Percentiles rank a stretch among this genome's conserved stretches.
Evolutionary conservation across 108 stramenopile genomes (phyloP).

Genomic region (Asterionellopsis glacialis): DNA sequence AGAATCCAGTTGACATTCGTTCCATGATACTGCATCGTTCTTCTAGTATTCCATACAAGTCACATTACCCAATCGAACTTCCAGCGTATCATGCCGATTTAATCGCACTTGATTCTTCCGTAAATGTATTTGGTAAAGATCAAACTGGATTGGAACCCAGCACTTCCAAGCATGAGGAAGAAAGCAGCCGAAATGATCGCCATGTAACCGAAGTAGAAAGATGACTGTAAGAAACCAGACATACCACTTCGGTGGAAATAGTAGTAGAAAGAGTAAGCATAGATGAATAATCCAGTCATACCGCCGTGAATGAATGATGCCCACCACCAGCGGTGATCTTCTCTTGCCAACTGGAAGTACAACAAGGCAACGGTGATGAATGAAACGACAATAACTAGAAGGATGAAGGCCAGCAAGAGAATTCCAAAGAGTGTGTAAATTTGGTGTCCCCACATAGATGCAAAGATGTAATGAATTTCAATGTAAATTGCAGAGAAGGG

Average conservation of each 20-base stretch:
- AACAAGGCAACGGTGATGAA: slow-evolving; percentile 93
- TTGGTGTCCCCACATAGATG: slow-evolving; percentile 98
- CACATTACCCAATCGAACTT: too few relatives aligned
- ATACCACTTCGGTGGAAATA: slow-evolving; percentile 93
- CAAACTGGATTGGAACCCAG: slow-evolving; percentile 91
- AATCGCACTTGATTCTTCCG: slow-evolving; percentile 91
- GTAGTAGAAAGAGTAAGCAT: slow-evolving; percentile 94
- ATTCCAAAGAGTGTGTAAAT: slow-evolving; percentile 99
- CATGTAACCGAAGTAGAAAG: slow-evolving; percentile 99
- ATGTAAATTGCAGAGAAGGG: slow-evolving; percentile 99
- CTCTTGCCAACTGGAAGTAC: slow-evolving; percentile 96
- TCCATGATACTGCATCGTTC: too few relatives aligned
- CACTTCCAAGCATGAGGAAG: slow-evolving; percentile 94
- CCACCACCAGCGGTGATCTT: slow-evolving; percentile 99
- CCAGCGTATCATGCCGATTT: slow-evolving; percentile 7
- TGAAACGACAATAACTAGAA: slow-evolving; percentile 88
- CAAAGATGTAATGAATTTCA: slow-evolving; percentile 97
- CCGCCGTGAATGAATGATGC: slow-evolving; percentile 91
- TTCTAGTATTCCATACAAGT: too few relatives aligned
- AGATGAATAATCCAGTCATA: slow-evolving; percentile 95
- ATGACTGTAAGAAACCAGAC: slow-evolving; percentile 89
- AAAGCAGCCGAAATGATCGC: slow-evolving; percentile 89
- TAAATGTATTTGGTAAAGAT: slow-evolving; percentile 95
- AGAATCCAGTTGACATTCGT: too few relatives aligned
- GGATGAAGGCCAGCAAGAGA: slow-evolving; percentile 89